Percentiles rank a stretch among this genome's conserved stretches.
Evolutionary conservation across 768 basidiomycete genomes (phyloP).

Genomic region (Russula lepida): DNA sequence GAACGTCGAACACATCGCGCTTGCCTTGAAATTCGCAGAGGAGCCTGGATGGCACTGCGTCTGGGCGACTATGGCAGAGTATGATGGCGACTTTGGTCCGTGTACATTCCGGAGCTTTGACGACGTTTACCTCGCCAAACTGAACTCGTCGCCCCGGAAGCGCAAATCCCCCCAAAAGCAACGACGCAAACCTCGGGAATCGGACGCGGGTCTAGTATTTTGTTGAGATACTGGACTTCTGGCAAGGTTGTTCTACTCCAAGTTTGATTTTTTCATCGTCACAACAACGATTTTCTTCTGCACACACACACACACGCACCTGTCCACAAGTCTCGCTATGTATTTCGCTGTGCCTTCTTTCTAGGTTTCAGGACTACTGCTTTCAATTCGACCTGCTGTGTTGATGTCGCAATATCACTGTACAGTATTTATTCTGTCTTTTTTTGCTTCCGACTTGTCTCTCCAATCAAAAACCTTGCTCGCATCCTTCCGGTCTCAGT

Average conservation of each 20-base stretch:
- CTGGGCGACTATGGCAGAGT: conserved; percentile 53
- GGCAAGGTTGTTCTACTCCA: not conserved
- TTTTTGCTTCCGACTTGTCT: not conserved
- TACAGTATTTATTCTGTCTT: conserved; percentile 15
- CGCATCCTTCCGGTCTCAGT: not conserved
- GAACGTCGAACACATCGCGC: conserved; percentile 40
- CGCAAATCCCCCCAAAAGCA: conserved; percentile 7
- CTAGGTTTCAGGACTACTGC: not conserved
- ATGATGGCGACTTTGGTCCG: conserved; percentile 32
- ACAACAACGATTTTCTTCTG: not conserved
- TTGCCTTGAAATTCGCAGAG: conserved; percentile 49
- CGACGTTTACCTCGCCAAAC: conserved; percentile 38
- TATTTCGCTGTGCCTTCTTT: not conserved
- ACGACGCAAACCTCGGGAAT: not conserved
- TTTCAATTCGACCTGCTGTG: not conserved
- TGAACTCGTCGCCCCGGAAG: conserved; percentile 23
- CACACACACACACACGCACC: not conserved
- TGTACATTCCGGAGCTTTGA: conserved; percentile 29
- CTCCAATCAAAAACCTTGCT: not conserved
- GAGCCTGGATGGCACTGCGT: conserved; percentile 52
- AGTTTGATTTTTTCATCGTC: not conserved
- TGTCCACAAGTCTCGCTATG: not conserved
- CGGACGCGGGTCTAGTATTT: not conserved
- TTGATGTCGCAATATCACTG: conserved; percentile 7
- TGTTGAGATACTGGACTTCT: not conserved